phyloP scores from a whole-genome alignment of 73 alveolate species.

The Blepharisma stoltei region DNA sequence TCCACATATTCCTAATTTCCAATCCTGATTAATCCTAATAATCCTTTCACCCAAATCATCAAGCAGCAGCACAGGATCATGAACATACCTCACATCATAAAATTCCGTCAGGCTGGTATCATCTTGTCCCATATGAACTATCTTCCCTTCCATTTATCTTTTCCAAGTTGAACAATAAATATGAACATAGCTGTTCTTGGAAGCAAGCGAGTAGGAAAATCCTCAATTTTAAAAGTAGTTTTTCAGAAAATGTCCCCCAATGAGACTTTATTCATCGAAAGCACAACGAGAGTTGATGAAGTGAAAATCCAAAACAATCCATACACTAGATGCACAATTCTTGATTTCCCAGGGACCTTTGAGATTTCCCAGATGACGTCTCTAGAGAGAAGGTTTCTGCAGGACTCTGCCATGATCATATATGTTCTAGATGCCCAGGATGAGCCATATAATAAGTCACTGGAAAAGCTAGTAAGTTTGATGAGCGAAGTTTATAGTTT shows the following conservation, averaged over 20 bases:
- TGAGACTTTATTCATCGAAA: slow-evolving; percentile 82
- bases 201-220: slow-evolving; percentile 66
- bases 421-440: slow-evolving; percentile 88
- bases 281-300: slow-evolving; percentile 78
- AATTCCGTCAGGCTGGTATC: no score
- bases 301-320: slow-evolving; percentile 78
- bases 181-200: slow-evolving; percentile 29
- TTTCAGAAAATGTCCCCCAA: slow-evolving; percentile 87
- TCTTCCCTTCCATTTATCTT: no score
- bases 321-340: slow-evolving; percentile 72
- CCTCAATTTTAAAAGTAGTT: slow-evolving; percentile 86
- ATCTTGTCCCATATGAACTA: no score
- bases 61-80: neutral
- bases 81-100: no score
- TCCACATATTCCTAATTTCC: slow-evolving; percentile 15
- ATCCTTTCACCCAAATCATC: neutral
- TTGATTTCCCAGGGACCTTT: slow-evolving; percentile 90
- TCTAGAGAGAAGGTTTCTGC: slow-evolving; percentile 64
- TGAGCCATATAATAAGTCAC: slow-evolving; percentile 54
- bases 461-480: slow-evolving; percentile 46
- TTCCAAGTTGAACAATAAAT: neutral
- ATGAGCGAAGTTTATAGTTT: slow-evolving; percentile 20
- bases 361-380: slow-evolving; percentile 66
- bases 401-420: slow-evolving; percentile 80
- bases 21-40: slow-evolving; percentile 8